Evolutionary conservation across 208 protist species (phyloP).

Genomic region (Wallacemonas sp.): DNA sequence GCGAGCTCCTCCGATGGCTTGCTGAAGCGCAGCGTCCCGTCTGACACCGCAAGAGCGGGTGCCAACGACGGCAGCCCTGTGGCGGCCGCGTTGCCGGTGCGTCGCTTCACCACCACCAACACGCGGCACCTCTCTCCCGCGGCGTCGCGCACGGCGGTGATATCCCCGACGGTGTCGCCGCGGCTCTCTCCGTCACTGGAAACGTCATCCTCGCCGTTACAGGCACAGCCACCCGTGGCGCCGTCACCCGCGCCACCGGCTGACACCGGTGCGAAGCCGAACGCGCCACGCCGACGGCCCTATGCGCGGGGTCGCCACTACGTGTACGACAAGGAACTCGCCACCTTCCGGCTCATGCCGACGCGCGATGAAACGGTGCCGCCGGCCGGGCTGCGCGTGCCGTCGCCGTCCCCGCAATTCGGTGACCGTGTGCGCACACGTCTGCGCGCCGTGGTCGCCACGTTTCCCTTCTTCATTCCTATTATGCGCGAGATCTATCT

Average conservation of each 20-base stretch:
- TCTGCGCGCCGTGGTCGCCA: constrained; percentile 43
- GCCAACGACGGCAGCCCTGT: neutral
- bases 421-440: constrained; percentile 17
- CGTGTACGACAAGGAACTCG: constrained; percentile 17
- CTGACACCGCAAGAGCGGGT: no score
- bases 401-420: neutral
- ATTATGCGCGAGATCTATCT: constrained; percentile 58
- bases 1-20: neutral
- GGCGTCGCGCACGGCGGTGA: neutral
- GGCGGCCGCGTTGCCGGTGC: neutral
- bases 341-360: constrained; percentile 16
- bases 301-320: constrained; percentile 30
- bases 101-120: constrained; percentile 18
- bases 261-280: neutral
- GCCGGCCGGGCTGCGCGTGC: neutral
- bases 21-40: no score
- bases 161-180: neutral
- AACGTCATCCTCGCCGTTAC: no score
- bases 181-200: neutral
- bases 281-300: neutral
- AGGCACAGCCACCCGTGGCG: neutral
- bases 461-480: constrained; percentile 58
- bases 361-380: constrained; percentile 29
- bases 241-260: neutral
- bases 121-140: neutral